phyloP scores from a whole-genome alignment of 2,329 filamentous ascomycete genomes.

The Cladophialophora carrionii region DNA sequence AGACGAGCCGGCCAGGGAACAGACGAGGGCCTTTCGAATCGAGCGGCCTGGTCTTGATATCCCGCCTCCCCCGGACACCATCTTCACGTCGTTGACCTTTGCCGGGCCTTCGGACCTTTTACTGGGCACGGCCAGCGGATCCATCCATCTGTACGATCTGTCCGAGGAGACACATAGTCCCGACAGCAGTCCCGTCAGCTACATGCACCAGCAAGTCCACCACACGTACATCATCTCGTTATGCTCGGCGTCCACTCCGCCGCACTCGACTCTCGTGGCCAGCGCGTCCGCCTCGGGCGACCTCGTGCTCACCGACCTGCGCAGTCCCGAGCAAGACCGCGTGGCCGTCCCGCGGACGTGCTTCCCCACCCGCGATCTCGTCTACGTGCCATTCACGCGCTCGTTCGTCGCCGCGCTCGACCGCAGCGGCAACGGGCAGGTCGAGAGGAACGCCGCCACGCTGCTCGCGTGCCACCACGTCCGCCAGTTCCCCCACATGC shows the following conservation, averaged over 20 bases:
- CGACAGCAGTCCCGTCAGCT: conserved; percentile 8
- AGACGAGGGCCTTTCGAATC: conserved; percentile 1
- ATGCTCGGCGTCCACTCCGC: conserved; percentile 54
- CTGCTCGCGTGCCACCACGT: conserved; percentile 33
- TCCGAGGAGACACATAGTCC: conserved; percentile 31
- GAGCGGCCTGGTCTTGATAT: conserved; percentile 19
- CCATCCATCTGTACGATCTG: conserved; percentile 57
- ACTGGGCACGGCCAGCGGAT: conserved; percentile 61
- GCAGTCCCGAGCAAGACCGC: conserved; percentile 42
- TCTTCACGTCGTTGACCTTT: conserved; percentile 63
- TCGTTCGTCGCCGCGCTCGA: conserved; percentile 48
- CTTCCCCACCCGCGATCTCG: conserved; percentile 53
- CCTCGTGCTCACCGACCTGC: conserved; percentile 58
- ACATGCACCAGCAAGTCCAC: conserved; percentile 39
- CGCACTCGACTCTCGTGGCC: conserved; percentile 56
- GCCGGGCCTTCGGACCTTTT: conserved; percentile 59
- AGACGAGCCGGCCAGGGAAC: background rate
- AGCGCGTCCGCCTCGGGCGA: conserved; percentile 60
- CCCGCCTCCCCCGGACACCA: conserved; percentile 51
- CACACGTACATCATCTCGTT: conserved; percentile 53
- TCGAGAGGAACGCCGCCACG: conserved; percentile 24
- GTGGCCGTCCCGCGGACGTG: conserved; percentile 41
- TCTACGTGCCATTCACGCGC: conserved; percentile 61
- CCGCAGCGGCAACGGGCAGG: conserved; percentile 25
- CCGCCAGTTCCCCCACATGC: conserved; percentile 41